Evolutionary conservation across 345 rosid genomes (phyloP).

Genomic region (Pugionium cornutum): DNA sequence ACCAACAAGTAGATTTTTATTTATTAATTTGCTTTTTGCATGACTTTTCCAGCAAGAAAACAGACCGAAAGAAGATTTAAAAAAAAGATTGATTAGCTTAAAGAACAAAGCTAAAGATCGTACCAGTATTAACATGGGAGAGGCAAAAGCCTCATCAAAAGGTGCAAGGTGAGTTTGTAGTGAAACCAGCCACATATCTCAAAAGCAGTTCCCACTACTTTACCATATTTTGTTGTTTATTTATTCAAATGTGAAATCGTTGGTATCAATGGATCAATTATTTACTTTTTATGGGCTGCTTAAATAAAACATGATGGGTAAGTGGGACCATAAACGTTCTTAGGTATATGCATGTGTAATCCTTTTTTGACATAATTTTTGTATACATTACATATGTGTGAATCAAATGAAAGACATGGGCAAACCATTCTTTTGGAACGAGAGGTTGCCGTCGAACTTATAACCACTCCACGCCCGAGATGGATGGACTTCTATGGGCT

Average conservation of each 20-base stretch:
- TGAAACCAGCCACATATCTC: slow-evolving; percentile 51
- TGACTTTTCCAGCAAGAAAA: slow-evolving; percentile 41
- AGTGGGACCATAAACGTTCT: slow-evolving; percentile 38
- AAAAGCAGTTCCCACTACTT: slow-evolving; percentile 68
- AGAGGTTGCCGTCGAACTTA: too few species aligned
- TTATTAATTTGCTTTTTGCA: slow-evolving; percentile 25
- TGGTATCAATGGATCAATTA: slow-evolving; percentile 28
- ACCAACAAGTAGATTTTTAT: slow-evolving; percentile 31
- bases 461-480: too few species aligned
- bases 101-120: slow-evolving; percentile 41
- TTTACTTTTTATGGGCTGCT: slow-evolving; percentile 39
- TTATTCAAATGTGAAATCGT: slow-evolving; percentile 3
- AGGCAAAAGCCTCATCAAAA: slow-evolving; percentile 58
- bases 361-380: slow-evolving; percentile 27
- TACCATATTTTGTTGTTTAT: too few species aligned
- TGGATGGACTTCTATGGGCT: too few species aligned
- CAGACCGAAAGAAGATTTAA: slow-evolving; percentile 26
- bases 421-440: too few species aligned
- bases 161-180: slow-evolving; percentile 41
- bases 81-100: slow-evolving; percentile 20
- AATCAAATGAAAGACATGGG: slow-evolving; percentile 14
- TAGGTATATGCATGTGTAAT: slow-evolving; percentile 40
- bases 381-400: neutral
- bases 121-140: slow-evolving; percentile 46
- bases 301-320: slow-evolving; percentile 36